phyloP scores from a whole-genome alignment of 306 rosid genomes.

The Nissolia schottii region DNA sequence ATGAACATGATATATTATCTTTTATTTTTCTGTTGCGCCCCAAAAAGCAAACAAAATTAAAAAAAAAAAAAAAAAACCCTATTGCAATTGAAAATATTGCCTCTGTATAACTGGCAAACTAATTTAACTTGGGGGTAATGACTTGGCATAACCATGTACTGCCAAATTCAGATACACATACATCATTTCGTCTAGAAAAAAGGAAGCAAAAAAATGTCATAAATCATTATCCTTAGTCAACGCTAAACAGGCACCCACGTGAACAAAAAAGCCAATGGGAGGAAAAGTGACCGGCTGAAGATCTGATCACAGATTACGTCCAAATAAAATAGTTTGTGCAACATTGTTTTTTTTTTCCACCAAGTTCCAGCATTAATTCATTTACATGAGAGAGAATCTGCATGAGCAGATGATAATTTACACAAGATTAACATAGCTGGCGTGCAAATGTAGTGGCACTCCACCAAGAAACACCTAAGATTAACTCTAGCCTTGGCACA shows the following conservation, averaged over 20 bases:
- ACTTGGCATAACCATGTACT: background rate
- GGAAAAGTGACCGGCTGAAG: background rate
- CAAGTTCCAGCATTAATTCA: background rate
- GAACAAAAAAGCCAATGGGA: background rate
- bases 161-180: background rate
- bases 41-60: no score
- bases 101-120: background rate
- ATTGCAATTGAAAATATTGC: background rate
- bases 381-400: background rate
- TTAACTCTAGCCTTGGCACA: no score
- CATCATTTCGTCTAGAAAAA: background rate
- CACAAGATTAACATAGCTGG: background rate
- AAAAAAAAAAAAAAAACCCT: no score
- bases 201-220: no score
- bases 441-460: background rate
- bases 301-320: background rate
- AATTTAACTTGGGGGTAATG: background rate
- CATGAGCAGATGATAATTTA: background rate
- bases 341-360: background rate
- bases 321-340: background rate
- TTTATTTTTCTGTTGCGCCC: no score
- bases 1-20: no score
- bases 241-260: background rate
- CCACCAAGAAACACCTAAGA: background rate
- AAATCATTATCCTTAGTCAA: background rate